phyloP scores from a whole-genome alignment of 2,329 filamentous ascomycete species.

The Ambrosiella xylebori region DNA sequence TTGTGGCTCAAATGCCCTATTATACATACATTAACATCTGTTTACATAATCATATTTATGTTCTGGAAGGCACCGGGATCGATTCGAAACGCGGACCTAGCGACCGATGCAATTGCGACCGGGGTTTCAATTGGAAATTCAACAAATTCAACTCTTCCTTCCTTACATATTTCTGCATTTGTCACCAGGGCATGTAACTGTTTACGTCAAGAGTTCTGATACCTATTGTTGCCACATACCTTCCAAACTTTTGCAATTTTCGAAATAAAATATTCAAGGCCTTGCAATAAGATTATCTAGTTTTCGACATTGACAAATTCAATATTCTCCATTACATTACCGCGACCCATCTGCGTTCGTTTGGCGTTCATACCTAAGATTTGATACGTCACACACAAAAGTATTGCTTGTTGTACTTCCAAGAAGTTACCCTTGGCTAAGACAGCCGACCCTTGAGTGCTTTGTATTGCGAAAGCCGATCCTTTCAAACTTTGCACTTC shows the following conservation, averaged over 20 bases:
- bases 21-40: no score
- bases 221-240: no score
- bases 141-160: not conserved
- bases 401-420: not conserved
- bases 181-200: not conserved
- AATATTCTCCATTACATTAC: no score
- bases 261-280: no score
- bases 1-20: no score
- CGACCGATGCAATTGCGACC: not conserved
- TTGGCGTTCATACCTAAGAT: no score
- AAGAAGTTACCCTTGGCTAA: not conserved
- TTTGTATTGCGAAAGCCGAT: no score
- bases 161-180: not conserved
- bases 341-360: no score
- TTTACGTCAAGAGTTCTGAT: not conserved
- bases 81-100: not conserved
- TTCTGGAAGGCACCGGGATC: not conserved
- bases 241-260: no score
- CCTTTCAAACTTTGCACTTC: not conserved
- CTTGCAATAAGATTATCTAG: no score
- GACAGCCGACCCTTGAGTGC: not conserved
- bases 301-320: no score
- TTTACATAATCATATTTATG: no score
- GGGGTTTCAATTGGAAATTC: not conserved
- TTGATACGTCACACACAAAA: not conserved